Evolutionary conservation across 2,329 filamentous ascomycete genomes (phyloP).

Genomic region (Cladophialophora carrionii): DNA sequence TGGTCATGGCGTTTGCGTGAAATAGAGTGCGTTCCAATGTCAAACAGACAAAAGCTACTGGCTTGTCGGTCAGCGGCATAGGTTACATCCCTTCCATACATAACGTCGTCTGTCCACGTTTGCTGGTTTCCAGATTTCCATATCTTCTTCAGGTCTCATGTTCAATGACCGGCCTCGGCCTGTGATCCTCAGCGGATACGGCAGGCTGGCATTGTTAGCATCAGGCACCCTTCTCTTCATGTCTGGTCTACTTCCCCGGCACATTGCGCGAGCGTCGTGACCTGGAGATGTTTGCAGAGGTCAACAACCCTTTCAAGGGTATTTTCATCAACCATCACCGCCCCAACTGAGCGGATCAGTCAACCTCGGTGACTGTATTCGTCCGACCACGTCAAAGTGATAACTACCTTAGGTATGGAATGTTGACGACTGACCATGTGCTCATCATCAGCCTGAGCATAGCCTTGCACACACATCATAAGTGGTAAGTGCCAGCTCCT

Average conservation of each 20-base stretch:
- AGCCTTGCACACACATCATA: not conserved
- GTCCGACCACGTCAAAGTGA: not conserved
- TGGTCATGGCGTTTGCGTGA: no score
- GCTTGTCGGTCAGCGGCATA: no score
- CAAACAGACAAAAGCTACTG: no score
- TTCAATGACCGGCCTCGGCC: not conserved
- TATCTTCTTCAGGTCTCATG: not conserved
- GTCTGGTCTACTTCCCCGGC: not conserved
- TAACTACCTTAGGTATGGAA: not conserved
- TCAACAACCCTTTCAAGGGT: not conserved
- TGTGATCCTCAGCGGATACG: not conserved
- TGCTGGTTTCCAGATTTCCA: not conserved
- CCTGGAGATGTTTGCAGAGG: not conserved
- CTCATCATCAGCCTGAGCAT: not conserved
- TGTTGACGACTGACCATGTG: not conserved
- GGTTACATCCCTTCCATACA: not conserved
- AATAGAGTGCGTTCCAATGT: no score
- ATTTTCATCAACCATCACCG: no score
- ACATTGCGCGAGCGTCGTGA: not conserved
- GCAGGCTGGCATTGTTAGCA: not conserved
- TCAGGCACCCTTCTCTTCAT: not conserved
- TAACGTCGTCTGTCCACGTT: not conserved
- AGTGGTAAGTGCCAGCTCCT: not conserved
- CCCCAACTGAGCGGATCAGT: not conserved
- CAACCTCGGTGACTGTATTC: not conserved